Percentiles rank a stretch among this genome's conserved stretches.
phyloP scores from a whole-genome alignment of 1,284 basidiomycete species.

The Porodaedalea pini region DNA sequence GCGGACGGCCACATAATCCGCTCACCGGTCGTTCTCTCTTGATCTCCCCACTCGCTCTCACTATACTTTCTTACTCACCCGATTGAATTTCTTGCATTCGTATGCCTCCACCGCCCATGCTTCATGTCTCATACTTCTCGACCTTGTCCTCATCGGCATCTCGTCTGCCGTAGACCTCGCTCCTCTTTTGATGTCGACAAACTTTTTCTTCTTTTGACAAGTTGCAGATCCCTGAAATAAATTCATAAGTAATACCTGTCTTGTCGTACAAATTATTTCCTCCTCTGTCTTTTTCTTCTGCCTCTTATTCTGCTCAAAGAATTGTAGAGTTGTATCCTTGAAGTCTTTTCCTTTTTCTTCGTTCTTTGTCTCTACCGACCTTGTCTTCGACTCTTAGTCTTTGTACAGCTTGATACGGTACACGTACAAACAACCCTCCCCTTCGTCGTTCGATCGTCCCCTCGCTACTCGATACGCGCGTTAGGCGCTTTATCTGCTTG shows the following conservation, averaged over 20 bases:
- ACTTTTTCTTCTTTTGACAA: not conserved
- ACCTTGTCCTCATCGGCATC: not conserved
- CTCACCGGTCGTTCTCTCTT: too few relatives aligned
- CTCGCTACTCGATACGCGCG: not conserved
- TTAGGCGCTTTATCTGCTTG: not conserved
- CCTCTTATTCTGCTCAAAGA: constrained; percentile 4
- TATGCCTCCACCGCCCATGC: not conserved
- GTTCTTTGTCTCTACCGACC: too few relatives aligned
- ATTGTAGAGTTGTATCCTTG: constrained; percentile 18
- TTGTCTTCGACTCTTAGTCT: not conserved
- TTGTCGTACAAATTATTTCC: constrained; percentile 9
- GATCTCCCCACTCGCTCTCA: not conserved
- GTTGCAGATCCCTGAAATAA: not conserved
- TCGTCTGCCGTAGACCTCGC: not conserved
- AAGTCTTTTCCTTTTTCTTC: constrained; percentile 8
- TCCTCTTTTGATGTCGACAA: not conserved
- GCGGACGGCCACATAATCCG: not conserved
- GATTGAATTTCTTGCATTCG: not conserved
- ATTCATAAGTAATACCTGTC: not conserved
- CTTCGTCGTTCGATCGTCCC: not conserved
- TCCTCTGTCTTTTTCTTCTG: not conserved
- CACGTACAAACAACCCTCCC: not conserved
- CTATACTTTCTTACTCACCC: not conserved
- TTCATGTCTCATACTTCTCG: not conserved
- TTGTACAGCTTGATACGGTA: not conserved